Base-by-base conservation (phyloP, 352 stramenopile species). In the Thalassiosira livingstoniorum region DNA sequence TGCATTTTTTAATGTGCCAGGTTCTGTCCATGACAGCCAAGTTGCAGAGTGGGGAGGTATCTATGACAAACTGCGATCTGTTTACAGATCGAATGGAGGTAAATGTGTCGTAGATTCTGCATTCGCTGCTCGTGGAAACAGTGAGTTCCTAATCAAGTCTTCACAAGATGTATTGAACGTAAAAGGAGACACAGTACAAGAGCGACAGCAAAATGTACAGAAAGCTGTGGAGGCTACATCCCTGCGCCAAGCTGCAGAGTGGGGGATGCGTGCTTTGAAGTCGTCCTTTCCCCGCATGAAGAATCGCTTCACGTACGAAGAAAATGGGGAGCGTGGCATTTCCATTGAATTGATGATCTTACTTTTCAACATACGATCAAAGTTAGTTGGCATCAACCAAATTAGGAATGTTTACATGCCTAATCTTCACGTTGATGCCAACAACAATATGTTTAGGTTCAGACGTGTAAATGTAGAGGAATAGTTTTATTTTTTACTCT, bases 21-120 rank as follows among this genome's bases (percentile, higher is more conserved):
- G 86, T 25, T 88, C 57, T 34, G 43, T 86, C 54, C 83, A 91
- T 60, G 86, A 90, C 53, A 83, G 75, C 39, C 53, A 4, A 23
- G 35, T 82, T 51, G 63, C 63, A 57, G 35, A 76, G 32, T 68
- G 25, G 13, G 71, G 71, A 35, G 34, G 32, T 42, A 60, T 84
- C 27, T 80, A 80, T 39, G 18, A 62, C 39, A 84, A 80, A 51
- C 32, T 80, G n/a, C 63, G 72, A 27, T 47, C 35, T 4, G 55
- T 83, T 7, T 80, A 42, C 37, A 54, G 57, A 1, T 27, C 5
- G 39, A 42, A 13, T 27, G 68, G 68, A 13, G 45, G 55, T 27
- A 74, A 70, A 31, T 82, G 58, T 54, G 37, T 35, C 31, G 64
- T 78, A 67, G 78, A 86, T 42, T 86, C 73, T 43, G 57, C 68